Evolutionary conservation across 192 early-diverging fungal species (phyloP).

Genomic region (Backusella westeae): DNA sequence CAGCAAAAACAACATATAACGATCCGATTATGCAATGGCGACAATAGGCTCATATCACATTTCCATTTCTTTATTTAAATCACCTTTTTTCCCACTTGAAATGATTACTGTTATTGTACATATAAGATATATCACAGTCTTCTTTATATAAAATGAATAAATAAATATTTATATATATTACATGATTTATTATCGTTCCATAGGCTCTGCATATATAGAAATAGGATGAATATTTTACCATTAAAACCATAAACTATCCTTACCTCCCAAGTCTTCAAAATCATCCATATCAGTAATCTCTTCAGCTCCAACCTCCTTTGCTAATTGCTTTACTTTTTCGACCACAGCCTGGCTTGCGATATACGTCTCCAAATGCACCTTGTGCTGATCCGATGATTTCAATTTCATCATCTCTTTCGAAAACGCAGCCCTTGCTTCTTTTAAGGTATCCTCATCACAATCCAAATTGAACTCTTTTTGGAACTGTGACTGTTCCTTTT

Average conservation of each 20-base stretch:
- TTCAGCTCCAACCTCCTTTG: background rate
- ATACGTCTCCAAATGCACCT: conserved; percentile 20
- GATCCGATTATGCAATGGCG: background rate
- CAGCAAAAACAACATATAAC: background rate
- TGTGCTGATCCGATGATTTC: background rate
- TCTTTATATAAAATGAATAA: background rate
- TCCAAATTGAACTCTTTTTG: background rate
- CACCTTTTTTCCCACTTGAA: background rate
- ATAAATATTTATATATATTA: too few species aligned
- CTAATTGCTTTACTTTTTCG: background rate
- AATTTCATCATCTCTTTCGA: background rate
- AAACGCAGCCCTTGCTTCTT: background rate
- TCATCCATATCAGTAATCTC: background rate
- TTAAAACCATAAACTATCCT: background rate
- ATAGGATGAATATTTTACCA: background rate
- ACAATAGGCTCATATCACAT: background rate
- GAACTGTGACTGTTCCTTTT: background rate
- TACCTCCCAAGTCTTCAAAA: conserved; percentile 25
- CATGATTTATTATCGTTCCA: background rate
- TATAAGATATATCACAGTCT: background rate
- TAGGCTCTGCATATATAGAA: background rate
- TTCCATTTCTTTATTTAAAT: background rate
- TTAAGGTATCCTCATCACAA: conserved; percentile 9
- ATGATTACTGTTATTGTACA: background rate
- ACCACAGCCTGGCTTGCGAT: conserved; percentile 3